Evolutionary conservation across 1,284 basidiomycete species (phyloP).

Genomic region (Fomitopsis schrenkii): DNA sequence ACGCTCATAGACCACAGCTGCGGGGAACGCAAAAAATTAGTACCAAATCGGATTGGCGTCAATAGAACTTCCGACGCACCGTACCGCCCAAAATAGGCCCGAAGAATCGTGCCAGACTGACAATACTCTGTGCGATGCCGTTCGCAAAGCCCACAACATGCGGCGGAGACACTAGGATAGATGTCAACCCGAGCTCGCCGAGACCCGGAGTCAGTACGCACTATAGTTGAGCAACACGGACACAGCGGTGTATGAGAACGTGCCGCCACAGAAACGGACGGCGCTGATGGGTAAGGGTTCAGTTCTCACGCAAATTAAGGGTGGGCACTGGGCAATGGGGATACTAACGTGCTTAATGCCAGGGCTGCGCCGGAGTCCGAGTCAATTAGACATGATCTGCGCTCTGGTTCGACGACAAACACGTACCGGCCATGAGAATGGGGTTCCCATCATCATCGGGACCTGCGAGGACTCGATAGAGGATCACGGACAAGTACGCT

Average conservation of each 20-base stretch:
- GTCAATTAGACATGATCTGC: conserved; percentile 1
- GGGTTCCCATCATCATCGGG: conserved; percentile 57
- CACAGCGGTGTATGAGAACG: conserved; percentile 76
- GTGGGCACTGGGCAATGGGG: not conserved
- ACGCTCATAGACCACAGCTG: conserved; percentile 78
- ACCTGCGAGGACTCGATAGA: conserved; percentile 67
- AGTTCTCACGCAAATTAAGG: not conserved
- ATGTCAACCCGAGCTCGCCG: not conserved
- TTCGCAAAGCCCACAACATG: conserved; percentile 73
- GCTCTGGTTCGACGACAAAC: not conserved
- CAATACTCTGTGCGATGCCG: conserved; percentile 80
- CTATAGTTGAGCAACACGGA: conserved; percentile 81
- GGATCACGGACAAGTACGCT: conserved; percentile 67
- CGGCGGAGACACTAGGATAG: conserved; percentile 69
- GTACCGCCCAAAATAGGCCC: conserved; percentile 78
- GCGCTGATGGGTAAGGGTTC: conserved; percentile 39
- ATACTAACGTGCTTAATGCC: conserved; percentile 67
- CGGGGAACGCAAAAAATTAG: not conserved
- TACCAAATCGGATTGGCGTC: not conserved
- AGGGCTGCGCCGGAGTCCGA: conserved; percentile 39
- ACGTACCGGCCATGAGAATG: conserved; percentile 67
- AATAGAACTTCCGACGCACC: conserved; percentile 39
- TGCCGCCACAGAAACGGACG: conserved; percentile 70
- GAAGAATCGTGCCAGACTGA: conserved; percentile 74
- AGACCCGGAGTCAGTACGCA: conserved; percentile 31